phyloP scores from a whole-genome alignment of 768 basidiomycete species.

The Lentinula guzmanii region DNA sequence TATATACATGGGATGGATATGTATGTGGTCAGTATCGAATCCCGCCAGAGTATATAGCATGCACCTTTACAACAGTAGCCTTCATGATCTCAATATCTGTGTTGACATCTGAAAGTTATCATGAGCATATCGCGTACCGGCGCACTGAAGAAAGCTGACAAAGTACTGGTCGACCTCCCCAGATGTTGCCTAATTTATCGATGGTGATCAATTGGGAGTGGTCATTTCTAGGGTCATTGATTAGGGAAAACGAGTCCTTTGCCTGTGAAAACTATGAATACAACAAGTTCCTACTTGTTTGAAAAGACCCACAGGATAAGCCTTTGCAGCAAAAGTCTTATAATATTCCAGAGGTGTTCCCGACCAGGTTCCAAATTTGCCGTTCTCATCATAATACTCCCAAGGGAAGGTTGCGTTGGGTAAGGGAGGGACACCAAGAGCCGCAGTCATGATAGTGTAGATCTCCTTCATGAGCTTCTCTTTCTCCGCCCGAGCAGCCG shows the following conservation, averaged over 20 bases:
- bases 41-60: too few species aligned
- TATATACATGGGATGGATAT: slow-evolving; percentile 11
- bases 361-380: slow-evolving; percentile 68
- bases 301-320: slow-evolving; percentile 40
- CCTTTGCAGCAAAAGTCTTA: slow-evolving; percentile 52
- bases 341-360: slow-evolving; percentile 82
- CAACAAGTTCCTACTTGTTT: neutral
- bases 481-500: slow-evolving; percentile 73
- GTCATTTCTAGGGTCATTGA: slow-evolving; percentile 89
- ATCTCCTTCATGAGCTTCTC: slow-evolving; percentile 80
- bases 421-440: slow-evolving; percentile 80
- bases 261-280: slow-evolving; percentile 33
- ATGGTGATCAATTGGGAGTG: slow-evolving; percentile 86
- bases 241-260: slow-evolving; percentile 80
- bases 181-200: slow-evolving; percentile 88
- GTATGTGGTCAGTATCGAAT: neutral
- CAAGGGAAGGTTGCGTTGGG: slow-evolving; percentile 70
- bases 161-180: slow-evolving; percentile 77
- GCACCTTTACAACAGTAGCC: slow-evolving; percentile 66
- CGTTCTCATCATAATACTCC: slow-evolving; percentile 85
- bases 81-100: slow-evolving; percentile 81
- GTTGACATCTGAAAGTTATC: slow-evolving; percentile 59
- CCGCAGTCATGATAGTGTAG: slow-evolving; percentile 78
- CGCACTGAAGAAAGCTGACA: slow-evolving; percentile 42
- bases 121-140: neutral